These are phyloP conservation scores for Luzula sylvatica DNA, from an alignment of 176 grass and related monocot genomes.

Conservation along the genomic window DNA sequence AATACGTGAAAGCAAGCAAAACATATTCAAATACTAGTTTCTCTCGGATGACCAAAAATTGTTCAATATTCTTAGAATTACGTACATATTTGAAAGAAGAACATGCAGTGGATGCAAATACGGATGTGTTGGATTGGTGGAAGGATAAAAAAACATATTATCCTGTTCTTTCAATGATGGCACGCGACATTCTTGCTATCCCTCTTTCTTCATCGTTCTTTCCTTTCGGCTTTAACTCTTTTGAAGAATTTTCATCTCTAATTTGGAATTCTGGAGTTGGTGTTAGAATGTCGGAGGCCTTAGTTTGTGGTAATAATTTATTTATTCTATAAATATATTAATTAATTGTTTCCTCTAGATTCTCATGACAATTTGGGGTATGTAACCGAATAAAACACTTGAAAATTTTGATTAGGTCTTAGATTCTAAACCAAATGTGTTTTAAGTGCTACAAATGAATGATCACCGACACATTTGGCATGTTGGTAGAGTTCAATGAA, in stretches of 20 bases:
- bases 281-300: background rate
- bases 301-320: conserved; percentile 1
- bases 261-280: background rate
- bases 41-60: background rate
- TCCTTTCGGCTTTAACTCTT: background rate
- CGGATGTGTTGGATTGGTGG: conserved; percentile 12
- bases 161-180: conserved; percentile 8
- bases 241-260: background rate
- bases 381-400: too few relatives aligned
- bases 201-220: background rate
- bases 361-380: too few relatives aligned
- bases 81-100: background rate
- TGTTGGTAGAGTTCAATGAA: too few relatives aligned
- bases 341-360: too few relatives aligned
- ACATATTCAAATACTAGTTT: background rate
- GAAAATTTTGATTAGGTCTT: too few relatives aligned
- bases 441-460: too few relatives aligned
- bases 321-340: too few relatives aligned
- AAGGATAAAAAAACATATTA: background rate
- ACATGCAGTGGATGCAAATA: background rate
- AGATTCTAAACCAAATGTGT: too few relatives aligned
- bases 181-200: conserved; percentile 17
- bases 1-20: background rate
- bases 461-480: too few relatives aligned
- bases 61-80: background rate